Base-by-base conservation (phyloP, 768 basidiomycete genomes). In the Rhizopogon vinicolor region DNA sequence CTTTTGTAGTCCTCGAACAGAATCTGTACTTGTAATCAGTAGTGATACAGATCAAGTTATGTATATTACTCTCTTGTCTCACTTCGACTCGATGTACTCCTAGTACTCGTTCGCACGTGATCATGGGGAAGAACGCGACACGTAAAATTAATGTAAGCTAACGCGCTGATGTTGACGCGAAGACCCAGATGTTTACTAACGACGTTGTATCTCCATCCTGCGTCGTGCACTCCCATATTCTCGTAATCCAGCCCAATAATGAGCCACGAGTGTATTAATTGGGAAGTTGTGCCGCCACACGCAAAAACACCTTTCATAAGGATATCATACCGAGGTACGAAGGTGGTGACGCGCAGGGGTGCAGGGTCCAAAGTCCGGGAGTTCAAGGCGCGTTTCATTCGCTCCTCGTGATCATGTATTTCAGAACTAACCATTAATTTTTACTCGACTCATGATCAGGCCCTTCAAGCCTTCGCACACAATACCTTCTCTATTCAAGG, bases 191-290 rank as follows among this genome's bases (percentile, higher is more conserved):
- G 31, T 9, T 33, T 1, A 33, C 31, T 3, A 10, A 33, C 31
- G 14, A 28, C 25, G 6, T 35, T 49, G 16, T 50, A 3, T 40
- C 14, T 19, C 10, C 48, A 19, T 18, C 5, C 19, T 19, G 13
- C 44, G 10, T 13, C 44, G 7, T 44, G 14, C 16, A 16, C 29
- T 8, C 10, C 31, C 8, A 33, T 33, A 33, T 52, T 46, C 16
- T 7, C n/a, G 16, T 31, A 44, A 52, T 31, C 40, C 8, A 33
- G 9, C 9, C 2, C 31, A 5, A 48, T 13, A 8, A 69, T 66
- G 65, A 37, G 44, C 7, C 68, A 69, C 56, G n/a, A 64, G 16
- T 69, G 68, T 56, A 22, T 64, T 5, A 61, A 69, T 53, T 71
- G 68, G 68, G 50, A 57, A 0, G n/a, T 46, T 3, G 51, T 0